Percentiles rank a stretch among this genome's conserved stretches.
These are phyloP conservation scores for Candolleomyces eurysporus DNA, from an alignment of 768 basidiomycete genomes.

Conservation along the genomic window DNA sequence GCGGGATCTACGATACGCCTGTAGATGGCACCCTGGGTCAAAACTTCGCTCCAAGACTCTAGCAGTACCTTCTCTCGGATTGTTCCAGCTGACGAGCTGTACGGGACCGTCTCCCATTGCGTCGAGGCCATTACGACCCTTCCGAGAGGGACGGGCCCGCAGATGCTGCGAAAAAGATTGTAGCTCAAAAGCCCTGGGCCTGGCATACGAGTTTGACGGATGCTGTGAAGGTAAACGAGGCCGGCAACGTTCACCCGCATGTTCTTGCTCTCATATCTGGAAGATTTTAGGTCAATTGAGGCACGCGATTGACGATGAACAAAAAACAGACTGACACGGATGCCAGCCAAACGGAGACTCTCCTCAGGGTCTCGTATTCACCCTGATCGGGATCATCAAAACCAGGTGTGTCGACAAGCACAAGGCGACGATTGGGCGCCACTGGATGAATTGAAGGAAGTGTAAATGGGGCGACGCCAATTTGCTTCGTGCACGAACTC, in stretches of 20 bases:
- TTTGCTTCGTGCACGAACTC: background rate
- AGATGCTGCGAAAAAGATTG: constrained; percentile 3
- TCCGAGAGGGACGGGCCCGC: background rate
- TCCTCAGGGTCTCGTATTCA: background rate
- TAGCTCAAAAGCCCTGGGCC: background rate
- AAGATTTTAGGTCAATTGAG: background rate
- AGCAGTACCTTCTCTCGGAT: constrained; percentile 11
- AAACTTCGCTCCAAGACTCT: constrained; percentile 13
- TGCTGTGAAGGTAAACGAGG: constrained; percentile 4
- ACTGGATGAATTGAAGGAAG: background rate
- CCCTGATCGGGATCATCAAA: background rate
- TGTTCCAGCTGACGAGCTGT: background rate
- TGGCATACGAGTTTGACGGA: constrained; percentile 5
- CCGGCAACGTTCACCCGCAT: background rate
- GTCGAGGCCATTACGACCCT: constrained; percentile 4
- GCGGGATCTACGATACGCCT: background rate
- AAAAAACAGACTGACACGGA: background rate
- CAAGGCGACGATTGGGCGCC: background rate
- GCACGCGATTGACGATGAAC: background rate
- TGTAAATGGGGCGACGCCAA: background rate
- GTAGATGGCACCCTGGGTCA: constrained; percentile 4
- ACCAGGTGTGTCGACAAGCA: background rate
- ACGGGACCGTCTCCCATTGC: background rate
- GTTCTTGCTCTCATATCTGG: constrained; percentile 1
- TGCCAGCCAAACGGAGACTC: background rate